Evolutionary conservation across 148 eudicot species (phyloP).

Genomic region (Chenopodium berlandieri): DNA sequence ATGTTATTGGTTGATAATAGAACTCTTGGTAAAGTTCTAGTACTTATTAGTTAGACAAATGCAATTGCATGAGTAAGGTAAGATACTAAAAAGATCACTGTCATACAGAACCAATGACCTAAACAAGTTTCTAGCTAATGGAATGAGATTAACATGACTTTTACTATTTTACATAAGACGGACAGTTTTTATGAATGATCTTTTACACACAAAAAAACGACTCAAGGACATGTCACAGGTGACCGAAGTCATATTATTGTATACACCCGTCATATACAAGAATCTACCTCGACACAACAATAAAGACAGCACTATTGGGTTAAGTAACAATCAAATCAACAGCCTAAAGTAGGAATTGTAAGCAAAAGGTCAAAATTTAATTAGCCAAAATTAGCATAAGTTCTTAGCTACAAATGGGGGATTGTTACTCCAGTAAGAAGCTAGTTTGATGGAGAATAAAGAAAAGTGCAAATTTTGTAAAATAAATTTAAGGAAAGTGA

Average conservation of each 20-base stretch:
- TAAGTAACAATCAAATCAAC: not conserved
- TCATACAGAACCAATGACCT: not conserved
- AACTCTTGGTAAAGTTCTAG: not conserved
- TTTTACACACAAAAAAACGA: too few relatives aligned
- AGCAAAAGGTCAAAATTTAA: not conserved
- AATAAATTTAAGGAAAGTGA: slow-evolving; percentile 21
- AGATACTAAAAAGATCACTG: not conserved
- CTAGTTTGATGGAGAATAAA: slow-evolving; percentile 30
- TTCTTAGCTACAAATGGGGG: slow-evolving; percentile 14
- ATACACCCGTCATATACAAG: not conserved
- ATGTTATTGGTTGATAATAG: not conserved
- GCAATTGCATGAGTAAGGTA: not conserved
- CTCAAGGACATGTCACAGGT: too few relatives aligned
- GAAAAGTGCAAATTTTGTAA: not conserved
- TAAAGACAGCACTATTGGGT: not conserved
- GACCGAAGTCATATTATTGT: too few relatives aligned
- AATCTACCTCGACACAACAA: not conserved
- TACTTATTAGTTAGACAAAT: not conserved
- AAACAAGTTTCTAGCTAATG: not conserved
- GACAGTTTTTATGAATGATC: too few relatives aligned
- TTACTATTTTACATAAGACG: too few relatives aligned
- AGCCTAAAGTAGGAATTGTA: not conserved
- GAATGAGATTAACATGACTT: too few relatives aligned
- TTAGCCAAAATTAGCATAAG: slow-evolving; percentile 23
- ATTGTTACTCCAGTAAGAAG: slow-evolving; percentile 7